phyloP scores from a whole-genome alignment of 1,284 basidiomycete genomes.

The Phlebopus sp. region DNA sequence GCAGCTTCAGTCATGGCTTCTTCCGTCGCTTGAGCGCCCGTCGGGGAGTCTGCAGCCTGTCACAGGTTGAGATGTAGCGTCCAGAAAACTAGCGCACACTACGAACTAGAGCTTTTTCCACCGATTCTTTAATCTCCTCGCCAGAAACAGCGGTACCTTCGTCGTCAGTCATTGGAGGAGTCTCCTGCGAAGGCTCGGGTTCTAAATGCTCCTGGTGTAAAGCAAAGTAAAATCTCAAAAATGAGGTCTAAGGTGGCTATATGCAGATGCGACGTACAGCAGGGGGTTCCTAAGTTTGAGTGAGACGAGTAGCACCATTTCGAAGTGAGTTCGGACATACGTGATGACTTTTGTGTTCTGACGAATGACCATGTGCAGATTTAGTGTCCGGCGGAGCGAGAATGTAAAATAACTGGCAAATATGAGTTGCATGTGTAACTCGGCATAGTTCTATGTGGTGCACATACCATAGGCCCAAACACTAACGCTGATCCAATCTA shows the following conservation, averaged over 20 bases:
- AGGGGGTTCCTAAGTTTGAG: conserved; percentile 14
- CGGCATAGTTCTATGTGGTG: neutral
- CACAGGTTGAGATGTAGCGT: conserved; percentile 8
- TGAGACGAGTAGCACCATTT: conserved; percentile 14
- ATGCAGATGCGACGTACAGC: conserved; percentile 12
- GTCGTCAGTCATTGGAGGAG: conserved; percentile 26
- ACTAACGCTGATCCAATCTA: conserved; percentile 33
- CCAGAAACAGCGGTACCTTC: conserved; percentile 32
- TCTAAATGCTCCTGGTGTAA: conserved; percentile 21
- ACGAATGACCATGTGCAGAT: conserved; percentile 18
- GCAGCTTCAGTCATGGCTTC: conserved; percentile 16
- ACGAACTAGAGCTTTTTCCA: conserved; percentile 34
- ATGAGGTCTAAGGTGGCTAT: neutral
- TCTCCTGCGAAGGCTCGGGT: conserved; percentile 9
- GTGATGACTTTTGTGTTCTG: conserved; percentile 17
- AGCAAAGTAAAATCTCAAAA: conserved; percentile 3
- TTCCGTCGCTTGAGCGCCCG: conserved; percentile 28
- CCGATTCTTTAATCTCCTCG: conserved; percentile 36
- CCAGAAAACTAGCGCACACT: neutral
- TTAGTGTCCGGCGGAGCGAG: conserved; percentile 29
- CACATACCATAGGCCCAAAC: conserved; percentile 30
- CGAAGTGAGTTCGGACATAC: conserved; percentile 18
- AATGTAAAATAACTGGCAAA: conserved; percentile 29
- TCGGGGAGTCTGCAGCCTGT: conserved; percentile 32
- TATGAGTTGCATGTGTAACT: neutral